Evolutionary conservation across 2,329 filamentous ascomycete species (phyloP).

Genomic region (Diaporthe vaccinii): DNA sequence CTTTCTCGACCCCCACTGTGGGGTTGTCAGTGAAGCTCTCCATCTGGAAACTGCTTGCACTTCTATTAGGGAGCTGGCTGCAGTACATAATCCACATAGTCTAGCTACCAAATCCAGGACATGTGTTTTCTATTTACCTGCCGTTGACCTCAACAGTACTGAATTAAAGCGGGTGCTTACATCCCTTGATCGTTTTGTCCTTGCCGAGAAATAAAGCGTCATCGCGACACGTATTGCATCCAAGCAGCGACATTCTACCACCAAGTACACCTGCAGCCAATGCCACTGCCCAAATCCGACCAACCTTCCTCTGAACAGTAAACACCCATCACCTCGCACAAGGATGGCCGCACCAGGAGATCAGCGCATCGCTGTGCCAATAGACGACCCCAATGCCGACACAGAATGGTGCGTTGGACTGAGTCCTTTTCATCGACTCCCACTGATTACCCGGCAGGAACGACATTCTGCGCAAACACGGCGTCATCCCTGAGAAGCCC

Average conservation of each 20-base stretch:
- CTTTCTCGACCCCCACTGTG: conserved; percentile 24
- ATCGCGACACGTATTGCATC: neutral
- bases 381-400: conserved; percentile 96
- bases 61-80: neutral
- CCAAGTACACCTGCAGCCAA: neutral
- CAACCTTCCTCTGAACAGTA: neutral
- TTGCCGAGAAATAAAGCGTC: neutral
- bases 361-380: conserved; percentile 81
- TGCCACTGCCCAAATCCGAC: neutral
- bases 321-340: conserved; percentile 33
- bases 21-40: conserved; percentile 28
- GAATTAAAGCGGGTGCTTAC: neutral
- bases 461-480: conserved; percentile 96
- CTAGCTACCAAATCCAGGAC: neutral
- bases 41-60: neutral
- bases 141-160: neutral
- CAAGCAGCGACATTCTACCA: neutral
- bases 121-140: neutral
- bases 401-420: conserved; percentile 84
- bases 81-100: neutral
- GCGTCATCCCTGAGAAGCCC: conserved; percentile 97
- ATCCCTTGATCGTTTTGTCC: neutral
- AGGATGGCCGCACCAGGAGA: conserved; percentile 73
- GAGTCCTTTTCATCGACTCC: conserved; percentile 1
- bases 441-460: conserved; percentile 74